Conservation (phyloP, 2,329 filamentous ascomycete genomes). For the Aspergillus sp. region DNA sequence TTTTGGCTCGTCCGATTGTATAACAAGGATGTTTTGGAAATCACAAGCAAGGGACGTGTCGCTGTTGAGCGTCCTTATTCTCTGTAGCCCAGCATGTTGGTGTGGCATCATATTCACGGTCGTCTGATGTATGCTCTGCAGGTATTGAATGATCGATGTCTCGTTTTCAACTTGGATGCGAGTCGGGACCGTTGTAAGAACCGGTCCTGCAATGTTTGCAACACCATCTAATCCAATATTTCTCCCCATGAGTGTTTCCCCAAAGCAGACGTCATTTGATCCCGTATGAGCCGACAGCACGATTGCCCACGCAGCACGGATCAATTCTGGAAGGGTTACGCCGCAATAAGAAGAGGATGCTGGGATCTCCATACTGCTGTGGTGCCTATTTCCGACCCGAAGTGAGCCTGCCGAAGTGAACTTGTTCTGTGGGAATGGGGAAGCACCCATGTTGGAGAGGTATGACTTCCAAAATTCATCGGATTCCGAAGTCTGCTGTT, state of each 20-base stretch:
- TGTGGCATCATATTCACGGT: constrained; percentile 60
- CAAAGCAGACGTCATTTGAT: constrained; percentile 51
- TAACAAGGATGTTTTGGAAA: constrained; percentile 49
- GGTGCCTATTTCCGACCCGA: constrained; percentile 25
- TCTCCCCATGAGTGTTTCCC: constrained; percentile 54
- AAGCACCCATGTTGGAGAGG: constrained; percentile 24
- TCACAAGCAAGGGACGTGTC: constrained; percentile 46
- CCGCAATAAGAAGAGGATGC: constrained; percentile 18
- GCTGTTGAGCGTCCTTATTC: constrained; percentile 54
- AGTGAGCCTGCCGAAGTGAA: constrained; percentile 18
- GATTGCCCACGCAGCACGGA: constrained; percentile 55
- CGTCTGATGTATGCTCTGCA: constrained; percentile 57
- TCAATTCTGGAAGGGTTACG: constrained; percentile 49
- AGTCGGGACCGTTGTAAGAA: constrained; percentile 36
- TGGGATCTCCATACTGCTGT: constrained; percentile 22
- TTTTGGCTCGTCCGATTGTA: constrained; percentile 32
- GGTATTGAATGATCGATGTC: constrained; percentile 47
- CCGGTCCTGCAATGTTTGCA: constrained; percentile 48
- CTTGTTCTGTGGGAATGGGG: constrained; percentile 29
- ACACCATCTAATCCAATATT: constrained; percentile 52
- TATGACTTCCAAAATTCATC: constrained; percentile 35
- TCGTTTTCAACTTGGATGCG: constrained; percentile 39
- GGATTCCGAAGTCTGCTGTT: constrained; percentile 25
- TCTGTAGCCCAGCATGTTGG: constrained; percentile 60
- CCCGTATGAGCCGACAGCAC: constrained; percentile 51